Evolutionary conservation across 257 asterid species (phyloP).

Genomic region (Pogostemon cablin): DNA sequence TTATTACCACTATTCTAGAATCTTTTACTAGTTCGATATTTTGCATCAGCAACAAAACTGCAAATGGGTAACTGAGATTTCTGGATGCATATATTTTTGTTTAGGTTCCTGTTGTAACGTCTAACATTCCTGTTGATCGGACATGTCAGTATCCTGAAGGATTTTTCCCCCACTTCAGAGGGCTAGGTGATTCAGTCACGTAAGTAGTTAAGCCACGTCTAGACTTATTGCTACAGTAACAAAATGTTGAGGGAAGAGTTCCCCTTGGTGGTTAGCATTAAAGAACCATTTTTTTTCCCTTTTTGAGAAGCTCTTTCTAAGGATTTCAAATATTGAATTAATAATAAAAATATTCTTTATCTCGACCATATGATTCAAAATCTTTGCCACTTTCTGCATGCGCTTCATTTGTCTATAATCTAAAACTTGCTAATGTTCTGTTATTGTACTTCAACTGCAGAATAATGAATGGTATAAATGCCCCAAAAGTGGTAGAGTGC

Average conservation of each 20-base stretch:
- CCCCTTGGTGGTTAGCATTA: not conserved
- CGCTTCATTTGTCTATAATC: conserved; percentile 27
- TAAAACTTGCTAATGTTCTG: conserved; percentile 27
- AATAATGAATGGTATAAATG: conserved; percentile 96
- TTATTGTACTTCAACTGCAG: conserved; percentile 48
- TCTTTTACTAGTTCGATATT: conserved; percentile 21
- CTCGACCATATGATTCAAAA: conserved; percentile 22
- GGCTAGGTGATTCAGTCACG: conserved; percentile 88
- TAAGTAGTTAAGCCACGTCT: conserved; percentile 47
- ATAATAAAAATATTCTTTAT: not conserved
- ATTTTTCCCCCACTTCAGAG: conserved; percentile 90
- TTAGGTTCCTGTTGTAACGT: conserved; percentile 98
- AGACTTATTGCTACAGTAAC: conserved; percentile 20
- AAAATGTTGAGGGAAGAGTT: conserved; percentile 12
- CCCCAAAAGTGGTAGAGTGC: conserved; percentile 98
- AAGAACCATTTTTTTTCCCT: conserved; percentile 8
- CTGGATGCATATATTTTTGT: conserved; percentile 35
- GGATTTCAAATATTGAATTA: conserved; percentile 10
- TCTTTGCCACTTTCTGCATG: conserved; percentile 29
- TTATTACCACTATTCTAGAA: conserved; percentile 6
- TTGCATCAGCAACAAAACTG: conserved; percentile 22
- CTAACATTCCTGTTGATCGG: conserved; percentile 84
- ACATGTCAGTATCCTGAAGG: conserved; percentile 84
- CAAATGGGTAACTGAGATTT: conserved; percentile 29
- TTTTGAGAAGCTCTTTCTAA: conserved; percentile 5